Base-by-base conservation (phyloP, 345 rosid species). In the Psidium guajava region DNA sequence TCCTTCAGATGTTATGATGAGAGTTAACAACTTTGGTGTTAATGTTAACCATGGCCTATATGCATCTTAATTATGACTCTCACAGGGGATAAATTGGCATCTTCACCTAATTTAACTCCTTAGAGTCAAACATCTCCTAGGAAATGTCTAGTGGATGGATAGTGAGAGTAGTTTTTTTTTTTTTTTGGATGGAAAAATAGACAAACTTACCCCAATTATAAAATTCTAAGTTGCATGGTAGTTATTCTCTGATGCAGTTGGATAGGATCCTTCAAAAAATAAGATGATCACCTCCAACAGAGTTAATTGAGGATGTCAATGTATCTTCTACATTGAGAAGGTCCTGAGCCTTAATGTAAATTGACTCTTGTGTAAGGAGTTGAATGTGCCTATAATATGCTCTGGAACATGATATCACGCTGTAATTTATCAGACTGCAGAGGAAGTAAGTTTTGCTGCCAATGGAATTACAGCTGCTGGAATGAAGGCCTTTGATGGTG, bases 371-470 rank as follows among this genome's bases (percentile, higher is more conserved):
- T 6, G 21, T 69, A 69, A 69, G 77, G 24, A 69, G 47, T 69
- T 18, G 24, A 69, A 18, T 69, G 77, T 69, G 77, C 12, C 18
- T 69, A 32, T 32, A 69, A 69, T 69, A 36, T 64, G 11, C 42
- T 32, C 44, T 32, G 44, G 77, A 69, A 18, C 77, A 64, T 64
- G 3, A 44, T n/a, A 81, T 81, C 16, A 51, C 47, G 42, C 54
- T 82, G 40, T 56, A 40, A 42, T 49, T 24, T 84, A n/a, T 86
- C 91, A 95, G 99, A 91, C 90, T 85, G 88, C 92, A 84, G 98
- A 94, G 91, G 97, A 97, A 91, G 99, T 95, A 40, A 95, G 94
- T 90, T 97, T 97, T 94, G 98, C 98, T 88, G 96, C 98, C 85
- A 95, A 95, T 91, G 97, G 98, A 83, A 95, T 97, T 88, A 94